These are phyloP conservation scores for Lentinus tigrinus DNA, from an alignment of 768 basidiomycete species.

Conservation along the genomic window DNA sequence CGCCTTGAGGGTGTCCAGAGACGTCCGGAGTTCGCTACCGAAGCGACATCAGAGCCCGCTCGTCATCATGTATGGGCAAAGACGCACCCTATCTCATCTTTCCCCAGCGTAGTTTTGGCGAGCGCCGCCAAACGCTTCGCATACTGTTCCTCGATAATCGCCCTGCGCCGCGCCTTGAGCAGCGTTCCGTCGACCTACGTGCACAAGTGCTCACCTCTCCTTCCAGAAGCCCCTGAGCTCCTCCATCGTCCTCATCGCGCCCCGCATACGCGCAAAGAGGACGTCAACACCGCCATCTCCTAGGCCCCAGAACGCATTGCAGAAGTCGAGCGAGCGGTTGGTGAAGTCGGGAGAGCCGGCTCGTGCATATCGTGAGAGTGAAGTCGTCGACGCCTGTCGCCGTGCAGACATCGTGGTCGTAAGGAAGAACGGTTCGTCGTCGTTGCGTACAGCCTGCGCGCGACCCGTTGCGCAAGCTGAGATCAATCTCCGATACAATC, in stretches of 20 bases:
- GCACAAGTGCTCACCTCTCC: slow-evolving; percentile 67
- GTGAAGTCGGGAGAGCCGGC: slow-evolving; percentile 48
- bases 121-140: slow-evolving; percentile 81
- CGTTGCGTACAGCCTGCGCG: not conserved
- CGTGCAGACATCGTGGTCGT: slow-evolving; percentile 59
- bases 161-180: slow-evolving; percentile 44
- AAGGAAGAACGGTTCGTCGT: not conserved
- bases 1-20: slow-evolving; percentile 72
- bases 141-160: slow-evolving; percentile 92
- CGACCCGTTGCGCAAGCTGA: not conserved
- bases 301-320: slow-evolving; percentile 94
- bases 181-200: not conserved
- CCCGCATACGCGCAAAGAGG: slow-evolving; percentile 85
- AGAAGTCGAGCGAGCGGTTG: slow-evolving; percentile 75
- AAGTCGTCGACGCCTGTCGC: slow-evolving; percentile 81
- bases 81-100: slow-evolving; percentile 91
- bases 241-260: slow-evolving; percentile 82
- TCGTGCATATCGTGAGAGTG: slow-evolving; percentile 68
- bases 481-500: not conserved
- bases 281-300: slow-evolving; percentile 89
- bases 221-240: slow-evolving; percentile 90
- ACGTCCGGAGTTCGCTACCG: slow-evolving; percentile 75
- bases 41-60: not conserved
- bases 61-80: not conserved
- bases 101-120: slow-evolving; percentile 72